A percentile compares a stretch with the other conserved stretches of the same genome.
Evolutionary conservation across 1,284 basidiomycete genomes (phyloP).

Genomic region (Moesziomyces sp.): DNA sequence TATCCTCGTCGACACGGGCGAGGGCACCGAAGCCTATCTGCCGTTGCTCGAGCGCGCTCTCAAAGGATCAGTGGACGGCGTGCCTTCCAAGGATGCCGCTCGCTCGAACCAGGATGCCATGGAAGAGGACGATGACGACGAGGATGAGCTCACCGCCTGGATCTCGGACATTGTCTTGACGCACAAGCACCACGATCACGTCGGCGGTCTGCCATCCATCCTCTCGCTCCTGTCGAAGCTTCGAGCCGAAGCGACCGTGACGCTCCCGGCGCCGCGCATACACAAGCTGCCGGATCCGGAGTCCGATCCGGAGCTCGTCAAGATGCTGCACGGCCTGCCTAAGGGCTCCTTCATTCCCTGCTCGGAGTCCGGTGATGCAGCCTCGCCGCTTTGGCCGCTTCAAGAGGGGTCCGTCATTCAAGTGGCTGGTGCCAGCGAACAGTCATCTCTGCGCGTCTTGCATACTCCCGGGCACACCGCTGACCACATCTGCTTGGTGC

Average conservation of each 20-base stretch:
- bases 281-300: conserved; percentile 69
- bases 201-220: conserved; percentile 79
- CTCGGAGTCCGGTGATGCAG: conserved; percentile 5
- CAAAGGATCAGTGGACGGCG: conserved; percentile 36
- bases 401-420: conserved; percentile 38
- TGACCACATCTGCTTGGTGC: conserved; percentile 78
- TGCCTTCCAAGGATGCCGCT: not conserved
- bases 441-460: conserved; percentile 72
- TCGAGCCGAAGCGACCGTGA: conserved; percentile 44
- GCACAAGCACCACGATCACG: conserved; percentile 90
- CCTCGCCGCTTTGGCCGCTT: conserved; percentile 30
- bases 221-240: conserved; percentile 74
- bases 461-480: conserved; percentile 90
- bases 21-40: conserved; percentile 78
- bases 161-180: conserved; percentile 80
- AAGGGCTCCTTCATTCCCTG: conserved; percentile 81
- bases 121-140: conserved; percentile 31
- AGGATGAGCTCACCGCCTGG: conserved; percentile 44
- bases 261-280: conserved; percentile 68
- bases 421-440: conserved; percentile 9
- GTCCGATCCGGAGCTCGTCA: conserved; percentile 79
- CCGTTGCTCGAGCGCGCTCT: conserved; percentile 76
- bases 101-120: conserved; percentile 12
- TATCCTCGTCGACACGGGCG: conserved; percentile 88
- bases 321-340: conserved; percentile 80